Conservation (phyloP, 495 filamentous ascomycete species). For the Aspergillus taichungensis region DNA sequence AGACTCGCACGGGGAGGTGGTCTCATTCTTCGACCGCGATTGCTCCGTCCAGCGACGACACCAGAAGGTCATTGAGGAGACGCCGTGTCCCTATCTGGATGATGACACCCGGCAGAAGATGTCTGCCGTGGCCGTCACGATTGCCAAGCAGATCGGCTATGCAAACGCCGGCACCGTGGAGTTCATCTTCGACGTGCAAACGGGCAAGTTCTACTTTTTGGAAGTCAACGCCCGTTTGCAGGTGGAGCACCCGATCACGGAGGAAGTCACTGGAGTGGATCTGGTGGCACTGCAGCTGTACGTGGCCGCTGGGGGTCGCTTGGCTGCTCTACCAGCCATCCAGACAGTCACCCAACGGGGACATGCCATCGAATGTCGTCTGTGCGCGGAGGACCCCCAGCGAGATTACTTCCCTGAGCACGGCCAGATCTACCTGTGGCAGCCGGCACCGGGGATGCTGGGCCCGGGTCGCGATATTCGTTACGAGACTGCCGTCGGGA, state of each 20-base stretch:
- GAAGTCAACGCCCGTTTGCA: conserved; percentile 92
- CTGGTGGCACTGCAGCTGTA: conserved; percentile 81
- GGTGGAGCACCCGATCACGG: conserved; percentile 88
- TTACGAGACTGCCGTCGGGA: conserved; percentile 74
- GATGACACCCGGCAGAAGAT: conserved; percentile 61
- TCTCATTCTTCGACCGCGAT: conserved; percentile 69
- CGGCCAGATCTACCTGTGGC: conserved; percentile 57
- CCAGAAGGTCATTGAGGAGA: conserved; percentile 93
- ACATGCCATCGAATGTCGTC: conserved; percentile 76
- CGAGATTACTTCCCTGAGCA: conserved; percentile 78
- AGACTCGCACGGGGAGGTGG: conserved; percentile 63
- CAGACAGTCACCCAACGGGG: conserved; percentile 55
- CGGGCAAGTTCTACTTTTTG: conserved; percentile 83
- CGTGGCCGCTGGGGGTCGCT: conserved; percentile 63
- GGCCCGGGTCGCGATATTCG: conserved; percentile 52
- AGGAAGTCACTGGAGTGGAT: conserved; percentile 81
- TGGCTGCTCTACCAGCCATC: conserved; percentile 63
- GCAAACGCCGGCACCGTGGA: conserved; percentile 88
- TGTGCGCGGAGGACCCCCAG: conserved; percentile 82
- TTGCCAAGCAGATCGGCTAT: conserved; percentile 72
- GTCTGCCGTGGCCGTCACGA: conserved; percentile 69
- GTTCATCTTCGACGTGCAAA: conserved; percentile 85
- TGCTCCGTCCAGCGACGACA: conserved; percentile 76
- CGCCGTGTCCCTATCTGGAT: conserved; percentile 67
- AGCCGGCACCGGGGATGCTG: conserved; percentile 40